Conservation (phyloP, 2,329 filamentous ascomycete genomes). For the Fusarium domesticum region DNA sequence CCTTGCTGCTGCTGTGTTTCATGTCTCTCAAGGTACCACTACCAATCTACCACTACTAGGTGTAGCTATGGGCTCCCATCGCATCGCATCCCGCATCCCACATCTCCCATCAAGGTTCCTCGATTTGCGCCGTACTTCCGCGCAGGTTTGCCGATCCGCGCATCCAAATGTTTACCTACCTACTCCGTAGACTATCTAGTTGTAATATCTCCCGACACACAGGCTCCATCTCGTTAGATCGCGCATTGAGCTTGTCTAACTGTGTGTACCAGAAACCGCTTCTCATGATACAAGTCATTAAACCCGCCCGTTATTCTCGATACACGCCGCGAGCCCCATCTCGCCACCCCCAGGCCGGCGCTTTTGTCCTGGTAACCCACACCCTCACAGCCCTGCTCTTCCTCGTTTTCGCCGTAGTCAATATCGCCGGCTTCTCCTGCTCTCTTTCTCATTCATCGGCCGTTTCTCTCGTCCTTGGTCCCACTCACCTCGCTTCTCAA, state of each 20-base stretch:
- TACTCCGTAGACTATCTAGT: too few relatives aligned
- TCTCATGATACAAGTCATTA: background rate
- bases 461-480: constrained; percentile 8
- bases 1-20: background rate
- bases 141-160: too few relatives aligned
- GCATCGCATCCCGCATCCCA: background rate
- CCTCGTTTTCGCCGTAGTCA: background rate
- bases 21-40: background rate
- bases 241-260: background rate
- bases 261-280: background rate
- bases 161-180: background rate
- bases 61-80: too few relatives aligned
- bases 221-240: background rate
- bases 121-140: too few relatives aligned
- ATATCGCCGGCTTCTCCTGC: constrained; percentile 6
- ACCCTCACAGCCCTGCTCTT: constrained; percentile 1
- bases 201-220: background rate
- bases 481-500: constrained; percentile 12
- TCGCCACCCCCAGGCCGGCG: constrained; percentile 23
- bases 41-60: too few relatives aligned
- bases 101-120: background rate
- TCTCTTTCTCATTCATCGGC: constrained; percentile 8
- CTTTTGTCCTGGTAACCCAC: constrained; percentile 18
- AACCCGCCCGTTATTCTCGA: constrained; percentile 5
- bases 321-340: constrained; percentile 20